Conservation (phyloP, 495 filamentous ascomycete species). For the Sporormia fimetaria region DNA sequence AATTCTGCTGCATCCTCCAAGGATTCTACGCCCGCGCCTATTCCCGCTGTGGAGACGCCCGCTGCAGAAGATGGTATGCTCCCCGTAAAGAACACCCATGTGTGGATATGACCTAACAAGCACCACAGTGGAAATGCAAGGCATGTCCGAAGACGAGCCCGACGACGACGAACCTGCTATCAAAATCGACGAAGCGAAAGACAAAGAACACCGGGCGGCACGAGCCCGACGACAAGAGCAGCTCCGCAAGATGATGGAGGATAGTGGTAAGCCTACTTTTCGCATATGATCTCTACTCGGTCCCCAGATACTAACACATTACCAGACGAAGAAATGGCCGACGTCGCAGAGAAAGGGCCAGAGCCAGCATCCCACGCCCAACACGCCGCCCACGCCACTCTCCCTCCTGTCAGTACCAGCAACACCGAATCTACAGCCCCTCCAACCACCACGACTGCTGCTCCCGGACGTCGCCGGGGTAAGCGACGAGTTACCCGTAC, state of each 20-base stretch:
- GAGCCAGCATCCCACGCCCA: no score
- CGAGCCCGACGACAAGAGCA: slow-evolving; percentile 61
- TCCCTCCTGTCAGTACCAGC: no score
- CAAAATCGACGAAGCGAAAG: slow-evolving; percentile 25
- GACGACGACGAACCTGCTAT: slow-evolving; percentile 48
- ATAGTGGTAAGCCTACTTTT: slow-evolving; percentile 48
- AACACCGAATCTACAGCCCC: no score
- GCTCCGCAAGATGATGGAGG: slow-evolving; percentile 84
- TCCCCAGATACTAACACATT: background rate
- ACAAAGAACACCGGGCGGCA: slow-evolving; percentile 40
- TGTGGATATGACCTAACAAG: slow-evolving; percentile 1
- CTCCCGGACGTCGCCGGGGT: slow-evolving; percentile 66
- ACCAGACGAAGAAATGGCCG: slow-evolving; percentile 31
- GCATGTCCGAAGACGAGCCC: slow-evolving; percentile 66
- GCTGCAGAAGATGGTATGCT: slow-evolving; percentile 47
- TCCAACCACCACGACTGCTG: no score
- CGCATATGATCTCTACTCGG: background rate
- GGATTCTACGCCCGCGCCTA: slow-evolving; percentile 28
- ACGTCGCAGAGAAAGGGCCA: slow-evolving; percentile 25
- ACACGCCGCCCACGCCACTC: no score
- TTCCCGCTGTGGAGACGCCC: slow-evolving; percentile 5
- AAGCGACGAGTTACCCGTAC: slow-evolving; percentile 80
- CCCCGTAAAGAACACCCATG: no score
- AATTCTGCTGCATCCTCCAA: slow-evolving; percentile 29
- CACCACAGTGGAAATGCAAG: slow-evolving; percentile 37